Base-by-base conservation (phyloP, 2,329 filamentous ascomycete genomes). In the Ascochyta pisi region DNA sequence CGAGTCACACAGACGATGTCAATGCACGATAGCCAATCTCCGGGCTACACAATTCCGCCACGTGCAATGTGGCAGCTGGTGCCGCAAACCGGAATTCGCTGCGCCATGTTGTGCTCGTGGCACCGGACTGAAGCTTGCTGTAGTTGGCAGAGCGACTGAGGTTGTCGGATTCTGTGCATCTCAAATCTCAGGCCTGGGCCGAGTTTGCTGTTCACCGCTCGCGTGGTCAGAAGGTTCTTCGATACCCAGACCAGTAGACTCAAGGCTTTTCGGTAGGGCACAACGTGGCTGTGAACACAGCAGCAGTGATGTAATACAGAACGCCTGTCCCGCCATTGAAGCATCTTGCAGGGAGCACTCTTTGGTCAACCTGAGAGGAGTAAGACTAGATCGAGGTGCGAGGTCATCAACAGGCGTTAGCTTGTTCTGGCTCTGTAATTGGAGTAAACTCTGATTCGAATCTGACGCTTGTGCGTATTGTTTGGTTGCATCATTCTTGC, bases 201-300 rank as follows among this genome's bases (percentile, higher is more conserved):
- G 6, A 31, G 7, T 12, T n/a, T 6, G 8, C 13, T 27, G 19
- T 15, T 29, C 13, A 35, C 19, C 15, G 16, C 42, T 46, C 47
- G 35, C 23, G 41, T 42, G 46, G 35, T 35, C n/a, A 35, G 7
- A 6, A 10, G n/a, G 7, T 13, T 16, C 9, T n/a, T 2, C 5
- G 29, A 26, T 9, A 29, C 2, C 35, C 15, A 23, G 37, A 10
- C 22, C 8, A 13, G 19, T 31, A 19, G 3, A 47, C 16, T 33
- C 22, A 42, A 27, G 12, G 12, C 9, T 3, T 7, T 12, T 40
- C 39, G 44, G 27, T 46, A 33, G 31, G 48, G 39, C 43, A 43
- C 62, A 62, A 65, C 60, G 62, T 67, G 62, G 63, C 58, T 51
- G 34, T n/a, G 40, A 12, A 24, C 51, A 58, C 51, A 51, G 45